A percentile compares a stretch with the other conserved stretches of the same genome.
phyloP scores from a whole-genome alignment of 331 rosid genomes.

The Prunus yedoensis region DNA sequence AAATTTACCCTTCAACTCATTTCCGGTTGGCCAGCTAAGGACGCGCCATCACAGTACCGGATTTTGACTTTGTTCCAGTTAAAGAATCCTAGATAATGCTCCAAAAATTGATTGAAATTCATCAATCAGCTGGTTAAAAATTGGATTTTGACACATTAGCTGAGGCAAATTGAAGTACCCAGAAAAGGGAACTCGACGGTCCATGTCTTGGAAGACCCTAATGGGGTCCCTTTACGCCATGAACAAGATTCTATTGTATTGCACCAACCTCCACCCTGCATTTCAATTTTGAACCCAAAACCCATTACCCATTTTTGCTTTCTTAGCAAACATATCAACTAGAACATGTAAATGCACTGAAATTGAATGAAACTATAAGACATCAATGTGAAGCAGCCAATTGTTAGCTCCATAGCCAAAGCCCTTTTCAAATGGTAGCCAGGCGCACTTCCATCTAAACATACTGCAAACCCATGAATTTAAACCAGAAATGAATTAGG shows the following conservation, averaged over 20 bases:
- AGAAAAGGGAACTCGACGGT: constrained; percentile 48
- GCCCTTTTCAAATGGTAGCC: constrained; percentile 87
- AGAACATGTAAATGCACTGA: not conserved
- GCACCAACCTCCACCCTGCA: constrained; percentile 98
- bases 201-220: constrained; percentile 91
- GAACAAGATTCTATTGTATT: constrained; percentile 56
- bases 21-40: constrained; percentile 80
- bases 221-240: constrained; percentile 35
- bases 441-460: constrained; percentile 82
- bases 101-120: constrained; percentile 20
- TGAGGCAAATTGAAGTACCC: constrained; percentile 50
- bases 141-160: not conserved
- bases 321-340: not conserved
- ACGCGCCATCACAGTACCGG: constrained; percentile 95
- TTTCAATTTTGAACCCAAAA: not conserved
- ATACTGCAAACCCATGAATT: constrained; percentile 48
- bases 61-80: constrained; percentile 95
- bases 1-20: constrained; percentile 53
- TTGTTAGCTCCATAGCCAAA: constrained; percentile 73
- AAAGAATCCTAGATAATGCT: constrained; percentile 67
- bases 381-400: constrained; percentile 92
- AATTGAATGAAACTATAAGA: constrained; percentile 5
- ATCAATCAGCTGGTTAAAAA: not conserved
- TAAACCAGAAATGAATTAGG: not conserved
- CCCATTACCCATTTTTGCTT: not conserved